Base-by-base conservation (phyloP, 306 rosid species). In the Sechiopsis laciniata region DNA sequence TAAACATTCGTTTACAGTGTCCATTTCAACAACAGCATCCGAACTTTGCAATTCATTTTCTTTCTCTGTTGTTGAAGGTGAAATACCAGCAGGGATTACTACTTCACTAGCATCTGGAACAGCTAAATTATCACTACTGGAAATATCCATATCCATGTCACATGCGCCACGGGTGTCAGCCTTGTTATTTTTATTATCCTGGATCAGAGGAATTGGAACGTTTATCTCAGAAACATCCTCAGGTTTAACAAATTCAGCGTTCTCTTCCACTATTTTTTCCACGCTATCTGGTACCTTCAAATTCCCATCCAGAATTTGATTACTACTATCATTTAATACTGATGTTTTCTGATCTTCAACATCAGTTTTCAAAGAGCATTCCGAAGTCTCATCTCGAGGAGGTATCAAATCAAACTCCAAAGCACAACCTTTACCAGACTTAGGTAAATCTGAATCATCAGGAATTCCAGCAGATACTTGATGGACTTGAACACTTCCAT, bases 121-220 rank as follows among this genome's bases (percentile, higher is more conserved):
- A 75, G 65, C 75, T 73, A 58, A 45, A 19, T 62, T 68, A 20
- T 53, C 78, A 76, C 73, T 67, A 73, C 59, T 75, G 45, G 82
- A 51, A 40, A 66, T 71, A 74, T 69, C 81, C 52, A 69, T 55
- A 45, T 82, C 80, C 88, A 60, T 79, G 29, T 52, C 58, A 67
- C 79, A 65, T 71, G 22, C 69, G n/a, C 58, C 82, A 62, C n/a
- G 74, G 32, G 20, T 29, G 8, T 68, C 76, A 37, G 11, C 75
- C 73, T 20, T 57, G 67, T 63, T 16, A 60, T 46, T 32, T 78
- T 69, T 56, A 56, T 32, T 69, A 67, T 57, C 65, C 51, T 22
- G 74, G 51, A 42, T 26, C 46, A 40, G 50, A 67, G 65, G 55
- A 10, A 46, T 81, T 51, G 21, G 80, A 15, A 48, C 66, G 24